Conservation (phyloP, 176 grass and related monocot genomes). For the Carex kokanica region DNA sequence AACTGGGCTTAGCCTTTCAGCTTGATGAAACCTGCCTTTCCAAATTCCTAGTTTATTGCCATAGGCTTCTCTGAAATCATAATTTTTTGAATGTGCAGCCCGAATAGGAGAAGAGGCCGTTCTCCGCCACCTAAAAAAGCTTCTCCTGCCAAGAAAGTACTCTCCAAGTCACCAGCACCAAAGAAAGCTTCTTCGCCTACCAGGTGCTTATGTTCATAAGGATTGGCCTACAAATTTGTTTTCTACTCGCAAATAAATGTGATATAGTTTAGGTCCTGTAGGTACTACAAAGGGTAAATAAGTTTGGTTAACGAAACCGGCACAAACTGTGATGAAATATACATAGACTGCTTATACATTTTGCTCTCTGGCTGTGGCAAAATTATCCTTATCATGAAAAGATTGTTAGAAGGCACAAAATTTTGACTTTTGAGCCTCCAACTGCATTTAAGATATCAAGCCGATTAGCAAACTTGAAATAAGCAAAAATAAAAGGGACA, state of each 20-base stretch:
- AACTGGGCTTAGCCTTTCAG: neutral
- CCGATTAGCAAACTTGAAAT: neutral
- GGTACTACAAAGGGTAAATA: neutral
- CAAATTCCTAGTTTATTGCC: neutral
- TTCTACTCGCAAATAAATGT: constrained; percentile 1
- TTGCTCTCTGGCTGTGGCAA: neutral
- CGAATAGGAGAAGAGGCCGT: constrained; percentile 47
- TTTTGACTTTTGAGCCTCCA: neutral
- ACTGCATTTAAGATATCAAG: neutral
- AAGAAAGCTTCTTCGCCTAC: constrained; percentile 71
- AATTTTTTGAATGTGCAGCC: constrained; percentile 39
- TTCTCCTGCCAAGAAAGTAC: constrained; percentile 55
- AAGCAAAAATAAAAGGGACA: neutral
- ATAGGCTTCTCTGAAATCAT: neutral
- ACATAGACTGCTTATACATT: neutral
- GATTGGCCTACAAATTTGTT: neutral
- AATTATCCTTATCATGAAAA: neutral
- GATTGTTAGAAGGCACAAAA: neutral
- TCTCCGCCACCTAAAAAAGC: constrained; percentile 61
- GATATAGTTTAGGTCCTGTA: neutral
- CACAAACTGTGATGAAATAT: neutral
- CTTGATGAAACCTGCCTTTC: neutral
- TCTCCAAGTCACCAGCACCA: constrained; percentile 49
- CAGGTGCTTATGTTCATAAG: constrained; percentile 34
- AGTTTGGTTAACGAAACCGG: neutral